These are phyloP conservation scores for Euphorbia schlechtendalii DNA, from an alignment of 441 rosid species.

Conservation along the genomic window DNA sequence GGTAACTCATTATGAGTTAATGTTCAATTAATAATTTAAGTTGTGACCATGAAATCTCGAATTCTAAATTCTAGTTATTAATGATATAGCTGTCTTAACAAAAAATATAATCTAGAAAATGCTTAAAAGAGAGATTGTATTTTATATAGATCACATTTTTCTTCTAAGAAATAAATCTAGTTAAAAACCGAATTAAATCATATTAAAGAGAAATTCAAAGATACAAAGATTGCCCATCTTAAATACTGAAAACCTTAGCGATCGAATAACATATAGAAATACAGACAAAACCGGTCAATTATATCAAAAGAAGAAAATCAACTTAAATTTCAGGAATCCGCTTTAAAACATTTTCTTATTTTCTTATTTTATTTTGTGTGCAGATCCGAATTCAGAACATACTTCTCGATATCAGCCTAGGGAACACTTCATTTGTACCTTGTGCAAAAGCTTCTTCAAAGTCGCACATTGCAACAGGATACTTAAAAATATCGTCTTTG, in stretches of 20 bases:
- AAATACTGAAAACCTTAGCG: neutral
- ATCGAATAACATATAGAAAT: constrained; percentile 14
- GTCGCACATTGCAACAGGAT: constrained; percentile 98
- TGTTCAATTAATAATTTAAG: too few relatives aligned
- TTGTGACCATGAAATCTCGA: too few relatives aligned
- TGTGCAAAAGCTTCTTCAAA: constrained; percentile 85
- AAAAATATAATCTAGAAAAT: too few relatives aligned
- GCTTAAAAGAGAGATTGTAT: too few relatives aligned
- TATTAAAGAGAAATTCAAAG: constrained; percentile 11
- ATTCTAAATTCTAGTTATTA: too few relatives aligned
- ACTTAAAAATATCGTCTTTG: constrained; percentile 92
- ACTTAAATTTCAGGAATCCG: constrained; percentile 2
- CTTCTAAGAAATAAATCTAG: constrained; percentile 1
- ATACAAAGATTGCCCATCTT: constrained; percentile 12
- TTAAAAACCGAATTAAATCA: neutral
- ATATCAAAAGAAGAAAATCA: neutral
- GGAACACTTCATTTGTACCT: constrained; percentile 94
- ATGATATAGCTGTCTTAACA: too few relatives aligned
- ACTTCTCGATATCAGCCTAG: constrained; percentile 81
- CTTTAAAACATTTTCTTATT: neutral
- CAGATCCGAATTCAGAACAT: constrained; percentile 58
- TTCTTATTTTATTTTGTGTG: constrained; percentile 28
- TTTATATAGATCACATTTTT: neutral
- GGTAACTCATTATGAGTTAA: too few relatives aligned
- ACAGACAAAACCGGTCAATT: neutral